A percentile compares a stretch with the other conserved stretches of the same genome.
Evolutionary conservation across 768 basidiomycete genomes (phyloP).

Genomic region (Termitomyces heimii): DNA sequence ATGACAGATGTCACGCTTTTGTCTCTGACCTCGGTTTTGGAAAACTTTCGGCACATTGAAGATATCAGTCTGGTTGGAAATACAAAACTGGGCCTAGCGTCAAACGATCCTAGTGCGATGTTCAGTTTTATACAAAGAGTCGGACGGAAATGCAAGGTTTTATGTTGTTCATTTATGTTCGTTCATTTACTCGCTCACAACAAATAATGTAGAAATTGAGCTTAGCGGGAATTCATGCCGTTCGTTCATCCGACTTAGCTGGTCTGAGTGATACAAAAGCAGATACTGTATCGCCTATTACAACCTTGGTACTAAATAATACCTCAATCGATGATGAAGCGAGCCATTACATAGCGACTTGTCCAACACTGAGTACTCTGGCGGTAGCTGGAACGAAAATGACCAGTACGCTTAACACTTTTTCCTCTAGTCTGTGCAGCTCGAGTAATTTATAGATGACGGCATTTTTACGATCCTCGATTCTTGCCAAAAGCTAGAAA

Average conservation of each 20-base stretch:
- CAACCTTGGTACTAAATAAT: constrained; percentile 50
- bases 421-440: background rate
- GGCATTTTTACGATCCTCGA: constrained; percentile 56
- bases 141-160: constrained; percentile 56
- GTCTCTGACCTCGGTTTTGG: constrained; percentile 36
- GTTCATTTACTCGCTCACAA: background rate
- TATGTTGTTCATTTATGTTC: background rate
- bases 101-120: constrained; percentile 29
- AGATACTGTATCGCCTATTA: constrained; percentile 31
- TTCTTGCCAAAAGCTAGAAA: constrained; percentile 43
- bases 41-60: constrained; percentile 32
- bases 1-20: constrained; percentile 46
- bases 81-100: constrained; percentile 43
- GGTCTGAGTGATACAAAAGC: constrained; percentile 36
- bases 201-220: constrained; percentile 44
- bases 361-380: constrained; percentile 39
- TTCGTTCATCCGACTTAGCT: constrained; percentile 46
- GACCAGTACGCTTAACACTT: constrained; percentile 36
- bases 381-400: constrained; percentile 55
- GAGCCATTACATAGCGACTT: constrained; percentile 45
- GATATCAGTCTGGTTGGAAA: constrained; percentile 61
- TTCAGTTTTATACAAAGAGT: constrained; percentile 41
- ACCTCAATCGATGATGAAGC: constrained; percentile 58
- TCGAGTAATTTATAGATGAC: constrained; percentile 26
- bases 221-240: constrained; percentile 42